Conservation (phyloP, 306 rosid genomes). For the Cicer chorassanicum region DNA sequence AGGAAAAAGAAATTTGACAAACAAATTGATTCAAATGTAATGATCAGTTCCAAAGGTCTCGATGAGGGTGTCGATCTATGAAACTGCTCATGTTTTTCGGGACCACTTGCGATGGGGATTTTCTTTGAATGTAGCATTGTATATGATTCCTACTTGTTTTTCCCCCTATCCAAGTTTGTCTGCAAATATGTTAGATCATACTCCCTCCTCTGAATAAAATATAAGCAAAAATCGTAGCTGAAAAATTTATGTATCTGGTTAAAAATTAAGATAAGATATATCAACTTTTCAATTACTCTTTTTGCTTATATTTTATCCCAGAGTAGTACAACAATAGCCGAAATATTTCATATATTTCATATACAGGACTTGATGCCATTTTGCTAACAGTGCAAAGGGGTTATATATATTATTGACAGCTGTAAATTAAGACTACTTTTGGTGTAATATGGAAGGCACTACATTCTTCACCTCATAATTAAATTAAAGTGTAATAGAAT, state of each 20-base stretch:
- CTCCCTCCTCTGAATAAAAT: too few relatives aligned
- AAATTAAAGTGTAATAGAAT: not conserved
- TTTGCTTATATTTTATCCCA: too few relatives aligned
- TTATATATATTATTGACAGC: conserved; percentile 11
- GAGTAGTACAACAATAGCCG: not conserved
- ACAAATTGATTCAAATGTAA: conserved; percentile 88
- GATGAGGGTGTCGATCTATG: conserved; percentile 93
- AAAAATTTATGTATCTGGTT: too few relatives aligned
- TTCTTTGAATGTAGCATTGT: conserved; percentile 14
- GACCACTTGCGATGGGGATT: conserved; percentile 23
- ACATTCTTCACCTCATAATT: not conserved
- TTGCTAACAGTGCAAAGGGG: conserved; percentile 30
- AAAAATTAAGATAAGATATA: too few relatives aligned
- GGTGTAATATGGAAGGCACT: conserved; percentile 24
- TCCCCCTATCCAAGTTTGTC: conserved; percentile 17
- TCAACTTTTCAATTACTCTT: too few relatives aligned
- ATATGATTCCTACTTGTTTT: conserved; percentile 19
- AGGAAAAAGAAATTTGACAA: conserved; percentile 95
- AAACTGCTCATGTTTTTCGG: conserved; percentile 27
- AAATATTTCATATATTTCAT: conserved; percentile 25
- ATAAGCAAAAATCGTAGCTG: too few relatives aligned
- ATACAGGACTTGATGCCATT: conserved; percentile 27
- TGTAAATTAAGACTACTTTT: conserved; percentile 43
- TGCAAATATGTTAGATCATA: conserved; percentile 44
- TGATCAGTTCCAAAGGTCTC: conserved; percentile 91